Evolutionary conservation across 1,139 yeast genomes (phyloP).

Genomic region (Torulaspora globosa): DNA sequence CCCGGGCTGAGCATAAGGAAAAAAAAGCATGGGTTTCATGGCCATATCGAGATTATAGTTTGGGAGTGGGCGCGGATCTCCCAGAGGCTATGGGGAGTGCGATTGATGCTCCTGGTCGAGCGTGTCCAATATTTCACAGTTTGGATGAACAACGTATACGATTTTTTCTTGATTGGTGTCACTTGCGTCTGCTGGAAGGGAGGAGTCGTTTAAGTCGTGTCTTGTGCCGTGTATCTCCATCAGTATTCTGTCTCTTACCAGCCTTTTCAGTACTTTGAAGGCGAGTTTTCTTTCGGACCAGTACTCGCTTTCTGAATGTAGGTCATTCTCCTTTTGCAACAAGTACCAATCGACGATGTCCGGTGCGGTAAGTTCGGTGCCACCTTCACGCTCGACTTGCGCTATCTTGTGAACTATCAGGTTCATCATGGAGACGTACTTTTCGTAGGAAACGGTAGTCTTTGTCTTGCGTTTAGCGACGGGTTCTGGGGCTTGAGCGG

Average conservation of each 20-base stretch:
- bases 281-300: conserved; percentile 68
- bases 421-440: conserved; percentile 80
- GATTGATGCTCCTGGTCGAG: conserved; percentile 21
- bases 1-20: too few species aligned
- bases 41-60: too few species aligned
- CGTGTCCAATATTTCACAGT: conserved; percentile 67
- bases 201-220: conserved; percentile 39
- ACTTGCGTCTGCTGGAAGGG: conserved; percentile 31
- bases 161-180: conserved; percentile 37
- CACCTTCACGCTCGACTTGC: conserved; percentile 45
- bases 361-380: conserved; percentile 66
- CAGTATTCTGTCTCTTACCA: conserved; percentile 81
- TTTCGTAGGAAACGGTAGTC: conserved; percentile 73
- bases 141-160: conserved; percentile 82
- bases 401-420: conserved; percentile 67
- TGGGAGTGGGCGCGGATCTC: too few species aligned
- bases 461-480: conserved; percentile 32
- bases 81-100: background rate
- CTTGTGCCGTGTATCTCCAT: conserved; percentile 71
- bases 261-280: conserved; percentile 72
- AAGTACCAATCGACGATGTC: conserved; percentile 79
- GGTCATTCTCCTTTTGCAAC: conserved; percentile 65
- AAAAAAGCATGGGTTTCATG: too few species aligned
- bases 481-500: conserved; percentile 1
- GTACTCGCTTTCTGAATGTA: conserved; percentile 67